Conservation (phyloP, 257 asterid genomes). For the Jacaranda copaia region DNA sequence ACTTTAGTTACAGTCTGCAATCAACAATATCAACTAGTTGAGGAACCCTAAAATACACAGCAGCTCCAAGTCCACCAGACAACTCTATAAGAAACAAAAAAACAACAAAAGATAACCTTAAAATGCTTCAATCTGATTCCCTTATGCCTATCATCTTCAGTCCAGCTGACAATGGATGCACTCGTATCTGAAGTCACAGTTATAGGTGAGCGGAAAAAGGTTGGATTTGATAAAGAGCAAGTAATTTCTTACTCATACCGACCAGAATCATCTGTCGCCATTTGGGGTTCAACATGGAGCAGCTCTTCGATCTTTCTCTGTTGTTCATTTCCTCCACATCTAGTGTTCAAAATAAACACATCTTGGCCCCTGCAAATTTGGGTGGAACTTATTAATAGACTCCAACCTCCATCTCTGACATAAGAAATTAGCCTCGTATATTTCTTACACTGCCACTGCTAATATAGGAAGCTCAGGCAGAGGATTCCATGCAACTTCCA, state of each 20-base stretch:
- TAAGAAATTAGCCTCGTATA: conserved; percentile 5
- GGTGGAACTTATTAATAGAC: conserved; percentile 29
- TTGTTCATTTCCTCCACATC: conserved; percentile 77
- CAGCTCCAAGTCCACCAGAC: conserved; percentile 7
- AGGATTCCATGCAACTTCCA: conserved; percentile 92
- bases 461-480: conserved; percentile 75
- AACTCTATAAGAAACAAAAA: conserved; percentile 7
- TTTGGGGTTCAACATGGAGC: conserved; percentile 60
- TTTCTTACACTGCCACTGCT: conserved; percentile 86
- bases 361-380: conserved; percentile 69
- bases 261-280: conserved; percentile 69
- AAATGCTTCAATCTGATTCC: conserved; percentile 91
- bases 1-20: conserved; percentile 87
- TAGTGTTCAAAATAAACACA: conserved; percentile 70
- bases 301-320: conserved; percentile 65
- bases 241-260: conserved; percentile 34
- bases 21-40: conserved; percentile 30
- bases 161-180: conserved; percentile 69
- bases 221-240: neutral
- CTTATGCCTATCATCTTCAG: conserved; percentile 64
- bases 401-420: conserved; percentile 28
- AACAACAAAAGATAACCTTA: conserved; percentile 60
- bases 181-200: conserved; percentile 55
- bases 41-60: conserved; percentile 13
- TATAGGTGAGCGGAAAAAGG: conserved; percentile 20